Evolutionary conservation across 1,284 basidiomycete species (phyloP).

Genomic region (Pisolithus thermaeus): DNA sequence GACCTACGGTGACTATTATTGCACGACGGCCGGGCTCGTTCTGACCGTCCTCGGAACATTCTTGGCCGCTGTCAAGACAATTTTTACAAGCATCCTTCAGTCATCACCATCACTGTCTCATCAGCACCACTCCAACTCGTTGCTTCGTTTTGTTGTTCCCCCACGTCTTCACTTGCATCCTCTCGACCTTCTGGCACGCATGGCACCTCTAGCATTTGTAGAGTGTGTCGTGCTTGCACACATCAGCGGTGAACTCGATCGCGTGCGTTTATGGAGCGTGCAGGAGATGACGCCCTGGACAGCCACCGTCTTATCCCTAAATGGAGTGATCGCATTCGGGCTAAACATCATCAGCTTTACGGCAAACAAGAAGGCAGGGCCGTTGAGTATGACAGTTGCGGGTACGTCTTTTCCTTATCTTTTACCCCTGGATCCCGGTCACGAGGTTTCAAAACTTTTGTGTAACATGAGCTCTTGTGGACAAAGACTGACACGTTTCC

Average conservation of each 20-base stretch:
- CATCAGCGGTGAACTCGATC: conserved; percentile 71
- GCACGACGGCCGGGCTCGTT: conserved; percentile 74
- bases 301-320: conserved; percentile 58
- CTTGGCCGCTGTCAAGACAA: conserved; percentile 87
- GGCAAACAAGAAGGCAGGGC: conserved; percentile 84
- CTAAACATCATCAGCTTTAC: conserved; percentile 91
- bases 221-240: conserved; percentile 78
- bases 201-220: conserved; percentile 84
- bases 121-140: conserved; percentile 12
- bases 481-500: conserved; percentile 1
- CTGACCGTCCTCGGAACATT: conserved; percentile 85
- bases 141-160: conserved; percentile 31
- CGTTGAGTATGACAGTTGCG: conserved; percentile 83
- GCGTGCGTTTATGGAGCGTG: conserved; percentile 48
- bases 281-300: conserved; percentile 47
- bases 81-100: conserved; percentile 82
- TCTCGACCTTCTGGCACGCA: conserved; percentile 77
- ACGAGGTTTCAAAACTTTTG: neutral
- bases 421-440: neutral
- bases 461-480: neutral
- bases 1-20: conserved; percentile 89
- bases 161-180: conserved; percentile 64
- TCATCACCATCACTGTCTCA: conserved; percentile 25
- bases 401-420: conserved; percentile 40
- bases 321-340: conserved; percentile 83